Evolutionary conservation across 1,284 basidiomycete species (phyloP), one percentile per base, ranked within the genome.

Genomic region (Cryptococcus neoformans): DNA sequence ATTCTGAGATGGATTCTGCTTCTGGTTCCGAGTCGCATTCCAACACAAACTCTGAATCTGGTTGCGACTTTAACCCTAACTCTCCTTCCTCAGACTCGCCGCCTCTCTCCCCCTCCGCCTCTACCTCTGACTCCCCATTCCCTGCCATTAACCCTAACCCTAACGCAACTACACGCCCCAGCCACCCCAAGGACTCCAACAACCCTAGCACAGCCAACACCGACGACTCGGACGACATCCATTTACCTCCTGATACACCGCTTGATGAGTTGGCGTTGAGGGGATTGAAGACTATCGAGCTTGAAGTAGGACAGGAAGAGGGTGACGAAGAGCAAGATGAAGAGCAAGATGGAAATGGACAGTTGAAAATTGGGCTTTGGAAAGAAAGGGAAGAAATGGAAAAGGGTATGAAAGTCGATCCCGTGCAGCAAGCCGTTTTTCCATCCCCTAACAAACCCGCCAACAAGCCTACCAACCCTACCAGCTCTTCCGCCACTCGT

Each of bases 171-270:
- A 4, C 28, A 28, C 28, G 28, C 28, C 28, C 28, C 28, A 28
- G 28, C 28, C 28, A 28, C 28, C 4, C 28, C 28, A 28, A 28
- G 3, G 4, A 28, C 28, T 4, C 28, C 28, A 28, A 28, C 28
- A 28, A 28, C 28, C 28, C 28, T 4, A 28, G 3, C 28, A 28
- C 28, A 28, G 28, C 28, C 28, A 28, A 28, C 28, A 4, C 28
- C 8, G 16, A 56, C 47, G 53, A 58, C 37, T 54, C 59, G 2
- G 44, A 57, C 28, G 56, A 55, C 7, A 40, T 55, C n/a, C 42
- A 50, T 14, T 34, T 60, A 9, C 49, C 55, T 35, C 56, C 55
- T 12, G 59, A 47, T 46, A 57, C 59, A n/a, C 56, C 56, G 7
- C 49, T 60, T 16, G 56, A 57, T 45, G 56, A 57, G 28, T 46